Conservation (phyloP, 768 basidiomycete species). For the Boletus patriciae region DNA sequence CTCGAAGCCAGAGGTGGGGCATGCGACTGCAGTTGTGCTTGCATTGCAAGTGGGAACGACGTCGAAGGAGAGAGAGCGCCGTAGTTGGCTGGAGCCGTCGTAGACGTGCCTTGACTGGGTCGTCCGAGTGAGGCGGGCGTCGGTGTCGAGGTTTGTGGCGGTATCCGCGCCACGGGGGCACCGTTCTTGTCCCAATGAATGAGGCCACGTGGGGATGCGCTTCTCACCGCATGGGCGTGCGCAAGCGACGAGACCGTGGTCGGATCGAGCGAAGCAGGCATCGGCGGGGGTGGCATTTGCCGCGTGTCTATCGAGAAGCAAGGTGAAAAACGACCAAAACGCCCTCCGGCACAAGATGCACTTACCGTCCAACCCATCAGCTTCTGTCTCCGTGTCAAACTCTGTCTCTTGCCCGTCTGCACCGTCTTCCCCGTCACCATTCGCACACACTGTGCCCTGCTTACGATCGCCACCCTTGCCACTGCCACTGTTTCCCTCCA, state of each 20-base stretch:
- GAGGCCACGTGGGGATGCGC: constrained; percentile 21
- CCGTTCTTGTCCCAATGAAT: constrained; percentile 17
- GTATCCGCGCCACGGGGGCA: constrained; percentile 12
- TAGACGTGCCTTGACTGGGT: not conserved
- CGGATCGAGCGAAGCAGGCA: constrained; percentile 46
- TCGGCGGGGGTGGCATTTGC: constrained; percentile 53
- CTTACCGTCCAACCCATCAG: constrained; percentile 28
- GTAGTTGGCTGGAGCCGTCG: not conserved
- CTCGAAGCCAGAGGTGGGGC: constrained; percentile 6
- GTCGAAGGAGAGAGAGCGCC: not conserved
- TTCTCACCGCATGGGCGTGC: constrained; percentile 17
- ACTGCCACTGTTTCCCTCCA: not conserved
- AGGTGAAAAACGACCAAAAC: not conserved
- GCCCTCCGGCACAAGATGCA: not conserved
- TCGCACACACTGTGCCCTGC: not conserved
- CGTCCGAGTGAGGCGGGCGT: constrained; percentile 1
- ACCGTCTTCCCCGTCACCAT: constrained; percentile 15
- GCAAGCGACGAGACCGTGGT: constrained; percentile 37
- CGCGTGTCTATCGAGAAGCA: constrained; percentile 33
- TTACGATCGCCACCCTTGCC: not conserved
- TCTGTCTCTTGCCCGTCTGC: constrained; percentile 31
- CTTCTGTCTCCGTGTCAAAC: constrained; percentile 34
- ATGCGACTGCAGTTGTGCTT: not conserved
- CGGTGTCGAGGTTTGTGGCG: constrained; percentile 7
- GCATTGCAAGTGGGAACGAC: not conserved